Percentiles rank a stretch among this genome's conserved stretches.
Conservation (phyloP, 1,284 basidiomycete species). For the Ceratobasidium theobromae region DNA sequence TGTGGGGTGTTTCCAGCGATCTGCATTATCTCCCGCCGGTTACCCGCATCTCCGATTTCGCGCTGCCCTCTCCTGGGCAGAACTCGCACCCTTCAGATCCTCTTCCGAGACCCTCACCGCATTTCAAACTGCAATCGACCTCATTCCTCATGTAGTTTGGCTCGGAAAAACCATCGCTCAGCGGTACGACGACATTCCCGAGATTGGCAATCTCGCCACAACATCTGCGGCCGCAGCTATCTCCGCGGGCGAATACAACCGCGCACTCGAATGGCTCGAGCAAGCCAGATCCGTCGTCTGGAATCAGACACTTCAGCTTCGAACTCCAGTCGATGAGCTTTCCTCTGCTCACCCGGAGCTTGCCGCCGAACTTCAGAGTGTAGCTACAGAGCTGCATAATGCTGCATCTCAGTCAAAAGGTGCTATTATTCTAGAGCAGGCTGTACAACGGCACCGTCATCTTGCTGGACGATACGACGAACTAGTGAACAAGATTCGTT, state of each 20-base stretch:
- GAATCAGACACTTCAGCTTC: too few relatives aligned
- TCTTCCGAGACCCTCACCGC: not conserved
- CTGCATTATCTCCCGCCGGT: not conserved
- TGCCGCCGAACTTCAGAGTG: not conserved
- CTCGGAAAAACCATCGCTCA: not conserved
- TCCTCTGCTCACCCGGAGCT: not conserved
- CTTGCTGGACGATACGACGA: not conserved
- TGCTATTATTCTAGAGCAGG: not conserved
- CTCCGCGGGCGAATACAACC: not conserved
- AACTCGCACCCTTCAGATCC: not conserved
- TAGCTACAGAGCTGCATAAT: not conserved
- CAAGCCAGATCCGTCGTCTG: not conserved
- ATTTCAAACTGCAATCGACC: not conserved
- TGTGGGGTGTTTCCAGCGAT: not conserved
- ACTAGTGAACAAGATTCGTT: not conserved
- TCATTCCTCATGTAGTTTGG: not conserved
- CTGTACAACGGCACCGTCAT: not conserved
- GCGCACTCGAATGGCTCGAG: constrained; percentile 18
- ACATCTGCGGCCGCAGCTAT: not conserved
- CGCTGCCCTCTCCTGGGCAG: not conserved
- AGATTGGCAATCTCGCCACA: not conserved
- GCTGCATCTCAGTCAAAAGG: not conserved
- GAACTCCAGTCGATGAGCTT: not conserved
- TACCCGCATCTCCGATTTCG: not conserved
- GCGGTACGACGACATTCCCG: not conserved